Base-by-base conservation (phyloP, 2,329 filamentous ascomycete genomes). In the Pleoardoris graminearum region DNA sequence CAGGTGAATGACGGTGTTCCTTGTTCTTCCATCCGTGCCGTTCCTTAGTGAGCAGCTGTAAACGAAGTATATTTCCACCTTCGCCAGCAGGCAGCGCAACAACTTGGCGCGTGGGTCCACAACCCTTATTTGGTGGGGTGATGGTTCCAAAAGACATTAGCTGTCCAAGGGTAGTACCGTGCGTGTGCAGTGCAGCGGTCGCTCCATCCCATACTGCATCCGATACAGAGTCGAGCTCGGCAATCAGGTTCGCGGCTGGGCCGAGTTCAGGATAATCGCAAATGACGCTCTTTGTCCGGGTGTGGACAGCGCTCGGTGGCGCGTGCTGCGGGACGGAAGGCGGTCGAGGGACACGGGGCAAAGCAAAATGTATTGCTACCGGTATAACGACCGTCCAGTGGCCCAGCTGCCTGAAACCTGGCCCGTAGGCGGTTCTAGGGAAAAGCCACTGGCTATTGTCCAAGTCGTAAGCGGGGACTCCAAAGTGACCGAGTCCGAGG, bases 61-160 rank as follows among this genome's bases (percentile, higher is more conserved):
- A 64, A 2, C 82, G 81, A 8, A 90, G 71, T 1, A 82, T 71
- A 57, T 86, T 81, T 1, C 84, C 82, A 12, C 78, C 79, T 43
- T 79, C 77, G n/a, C 87, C 87, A 2, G 79, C 55, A 10, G 69
- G 66, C 2, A 77, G 54, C 4, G 67, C 66, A 14, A 72, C 66
- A 4, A 74, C 57, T 8, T 21, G 44, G 19, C 69, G 59, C 8
- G 57, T 49, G 8, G 75, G 4, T 75, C 48, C 57, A 10, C 55
- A 55, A 27, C 79, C 62, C 74, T 79, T 38, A 4, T 22, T 14
- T 14, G 23, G 22, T 29, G 44, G 55, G 76, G 82, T 54, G 79
- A 75, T 59, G 75, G 82, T 79, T 1, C 86, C 86, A 23, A 84
- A 74, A 2, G 81, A 79, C 19, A 90, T 75, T 4, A 87, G 68